A percentile compares a stretch with the other conserved stretches of the same genome.
Conservation (phyloP, 768 basidiomycete genomes). For the Lyophyllum shimeji region DNA sequence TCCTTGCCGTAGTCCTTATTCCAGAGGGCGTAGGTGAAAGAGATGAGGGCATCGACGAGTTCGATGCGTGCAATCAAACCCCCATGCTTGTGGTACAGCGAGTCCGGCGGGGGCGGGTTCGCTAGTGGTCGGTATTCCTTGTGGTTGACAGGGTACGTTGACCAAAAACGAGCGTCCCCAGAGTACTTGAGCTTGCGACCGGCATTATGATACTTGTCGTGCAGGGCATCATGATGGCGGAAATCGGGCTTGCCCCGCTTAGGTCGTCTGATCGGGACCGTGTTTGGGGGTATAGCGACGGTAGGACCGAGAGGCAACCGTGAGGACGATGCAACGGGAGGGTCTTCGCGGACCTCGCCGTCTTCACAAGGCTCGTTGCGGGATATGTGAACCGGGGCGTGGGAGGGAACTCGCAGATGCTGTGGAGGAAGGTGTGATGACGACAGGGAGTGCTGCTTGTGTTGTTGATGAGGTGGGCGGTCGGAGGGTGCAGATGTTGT, state of each 20-base stretch:
- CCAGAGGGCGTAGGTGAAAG: constrained; percentile 86
- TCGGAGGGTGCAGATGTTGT: constrained; percentile 30
- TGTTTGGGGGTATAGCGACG: constrained; percentile 29
- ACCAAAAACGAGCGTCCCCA: constrained; percentile 77
- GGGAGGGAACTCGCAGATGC: constrained; percentile 25
- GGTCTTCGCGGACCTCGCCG: constrained; percentile 54
- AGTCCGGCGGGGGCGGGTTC: constrained; percentile 63
- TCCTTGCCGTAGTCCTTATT: constrained; percentile 63
- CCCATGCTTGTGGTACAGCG: constrained; percentile 73
- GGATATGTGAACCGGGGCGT: constrained; percentile 21
- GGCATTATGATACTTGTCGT: constrained; percentile 67
- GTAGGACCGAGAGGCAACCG: constrained; percentile 20
- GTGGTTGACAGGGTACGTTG: constrained; percentile 64
- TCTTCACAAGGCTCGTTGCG: constrained; percentile 52
- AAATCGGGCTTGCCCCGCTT: constrained; percentile 53
- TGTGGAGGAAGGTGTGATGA: constrained; percentile 25
- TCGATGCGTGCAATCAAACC: constrained; percentile 77
- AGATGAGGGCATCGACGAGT: constrained; percentile 77
- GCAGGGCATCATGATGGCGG: constrained; percentile 56
- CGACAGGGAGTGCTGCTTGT: constrained; percentile 17
- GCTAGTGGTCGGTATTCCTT: constrained; percentile 63
- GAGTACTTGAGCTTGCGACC: constrained; percentile 83
- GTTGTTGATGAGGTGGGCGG: constrained; percentile 23
- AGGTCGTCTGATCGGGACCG: constrained; percentile 65
- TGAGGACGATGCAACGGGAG: constrained; percentile 25